Conservation (phyloP, 108 stramenopile genomes). For the Conticribra weissflogii region DNA sequence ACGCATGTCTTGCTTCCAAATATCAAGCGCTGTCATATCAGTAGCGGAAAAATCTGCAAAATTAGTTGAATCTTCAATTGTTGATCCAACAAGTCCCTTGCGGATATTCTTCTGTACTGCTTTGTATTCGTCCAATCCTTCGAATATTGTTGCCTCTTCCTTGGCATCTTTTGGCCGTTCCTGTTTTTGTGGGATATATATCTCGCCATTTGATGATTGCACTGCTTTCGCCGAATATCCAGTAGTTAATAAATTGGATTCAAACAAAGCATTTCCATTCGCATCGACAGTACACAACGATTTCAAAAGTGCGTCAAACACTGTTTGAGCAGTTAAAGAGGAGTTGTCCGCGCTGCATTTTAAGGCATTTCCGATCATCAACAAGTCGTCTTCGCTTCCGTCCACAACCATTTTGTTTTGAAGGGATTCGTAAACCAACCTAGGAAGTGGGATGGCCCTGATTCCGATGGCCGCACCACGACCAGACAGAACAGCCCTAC, state of each 20-base stretch:
- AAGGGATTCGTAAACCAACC: conserved; percentile 50
- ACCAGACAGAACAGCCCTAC: conserved; percentile 73
- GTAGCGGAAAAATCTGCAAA: conserved; percentile 54
- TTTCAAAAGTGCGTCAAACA: conserved; percentile 51
- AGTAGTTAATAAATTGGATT: conserved; percentile 25
- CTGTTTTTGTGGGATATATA: conserved; percentile 40
- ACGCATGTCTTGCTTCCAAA: conserved; percentile 77
- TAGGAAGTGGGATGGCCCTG: conserved; percentile 69
- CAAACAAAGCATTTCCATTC: conserved; percentile 55
- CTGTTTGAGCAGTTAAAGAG: conserved; percentile 21
- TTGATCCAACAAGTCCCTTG: conserved; percentile 9
- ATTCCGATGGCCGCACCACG: conserved; percentile 72
- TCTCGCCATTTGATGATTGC: conserved; percentile 44
- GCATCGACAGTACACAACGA: conserved; percentile 36
- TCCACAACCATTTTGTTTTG: conserved; percentile 47
- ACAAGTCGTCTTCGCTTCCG: conserved; percentile 57
- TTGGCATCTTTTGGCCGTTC: conserved; percentile 15
- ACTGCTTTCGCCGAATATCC: conserved; percentile 50
- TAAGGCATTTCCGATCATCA: conserved; percentile 66
- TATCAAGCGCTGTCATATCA: too few relatives aligned
- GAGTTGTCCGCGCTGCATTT: conserved; percentile 39
- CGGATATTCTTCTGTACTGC: conserved; percentile 16
- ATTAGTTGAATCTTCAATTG: conserved; percentile 2
- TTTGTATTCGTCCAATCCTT: conserved; percentile 34
- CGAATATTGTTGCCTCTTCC: conserved; percentile 18